phyloP scores from a whole-genome alignment of 495 filamentous ascomycete species.

The Daldinia concentrica region DNA sequence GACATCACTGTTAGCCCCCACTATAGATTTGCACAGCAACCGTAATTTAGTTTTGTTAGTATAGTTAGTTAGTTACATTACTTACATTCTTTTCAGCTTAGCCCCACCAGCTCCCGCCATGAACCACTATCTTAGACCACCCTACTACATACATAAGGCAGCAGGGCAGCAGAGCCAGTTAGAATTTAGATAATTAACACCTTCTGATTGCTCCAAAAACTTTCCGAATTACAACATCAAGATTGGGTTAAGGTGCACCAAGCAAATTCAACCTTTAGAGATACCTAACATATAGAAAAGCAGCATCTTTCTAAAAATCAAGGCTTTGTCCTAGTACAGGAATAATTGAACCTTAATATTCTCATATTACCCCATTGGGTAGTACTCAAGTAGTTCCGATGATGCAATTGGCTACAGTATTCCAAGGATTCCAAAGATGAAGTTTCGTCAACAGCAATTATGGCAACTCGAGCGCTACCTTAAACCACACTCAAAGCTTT shows the following conservation, averaged over 20 bases:
- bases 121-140: not conserved
- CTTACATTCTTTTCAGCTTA: not conserved
- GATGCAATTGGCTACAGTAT: constrained; percentile 32
- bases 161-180: not conserved
- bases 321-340: constrained; percentile 2
- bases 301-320: not conserved
- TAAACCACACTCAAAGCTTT: constrained; percentile 12
- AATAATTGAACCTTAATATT: constrained; percentile 23
- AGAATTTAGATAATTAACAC: not conserved
- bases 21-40: constrained; percentile 41
- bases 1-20: constrained; percentile 40
- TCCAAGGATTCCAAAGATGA: constrained; percentile 39
- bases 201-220: not conserved
- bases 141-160: no score
- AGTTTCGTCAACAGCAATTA: constrained; percentile 47
- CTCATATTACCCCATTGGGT: constrained; percentile 22
- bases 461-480: constrained; percentile 46
- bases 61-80: no score
- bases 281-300: not conserved
- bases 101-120: constrained; percentile 1
- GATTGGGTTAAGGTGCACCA: constrained; percentile 23
- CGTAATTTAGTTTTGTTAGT: not conserved
- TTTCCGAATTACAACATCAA: constrained; percentile 33
- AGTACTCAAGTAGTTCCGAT: constrained; percentile 22
- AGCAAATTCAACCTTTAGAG: not conserved